A percentile compares a stretch with the other conserved stretches of the same genome.
These are phyloP conservation scores for Boehmeria nivea DNA, from an alignment of 306 rosid species.

Conservation along the genomic window DNA sequence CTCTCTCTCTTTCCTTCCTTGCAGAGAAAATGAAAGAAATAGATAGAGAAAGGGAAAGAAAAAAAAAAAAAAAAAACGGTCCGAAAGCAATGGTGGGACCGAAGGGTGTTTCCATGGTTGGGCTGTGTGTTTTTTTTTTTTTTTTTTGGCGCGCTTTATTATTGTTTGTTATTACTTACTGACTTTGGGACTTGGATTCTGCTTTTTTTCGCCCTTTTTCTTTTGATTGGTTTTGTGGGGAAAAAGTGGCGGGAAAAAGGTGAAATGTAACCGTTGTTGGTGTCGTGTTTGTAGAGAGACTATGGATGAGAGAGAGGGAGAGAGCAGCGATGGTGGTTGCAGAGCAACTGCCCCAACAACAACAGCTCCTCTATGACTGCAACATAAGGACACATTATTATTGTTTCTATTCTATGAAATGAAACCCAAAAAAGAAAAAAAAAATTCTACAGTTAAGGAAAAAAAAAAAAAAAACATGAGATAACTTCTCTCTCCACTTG, in stretches of 20 bases:
- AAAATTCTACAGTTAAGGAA: too few relatives aligned
- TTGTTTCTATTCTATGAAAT: too few relatives aligned
- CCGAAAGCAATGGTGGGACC: slow-evolving; percentile 52
- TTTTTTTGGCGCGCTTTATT: background rate
- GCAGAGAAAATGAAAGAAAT: too few relatives aligned
- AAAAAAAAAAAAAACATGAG: too few relatives aligned
- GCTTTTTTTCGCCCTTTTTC: background rate
- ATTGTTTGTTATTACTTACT: background rate
- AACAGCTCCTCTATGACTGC: slow-evolving; percentile 28
- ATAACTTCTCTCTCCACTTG: too few relatives aligned
- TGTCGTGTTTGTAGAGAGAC: background rate
- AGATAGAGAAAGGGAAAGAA: background rate
- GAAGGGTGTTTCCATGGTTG: slow-evolving; percentile 30
- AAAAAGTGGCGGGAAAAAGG: slow-evolving; percentile 36
- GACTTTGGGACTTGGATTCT: background rate
- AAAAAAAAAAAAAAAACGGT: slow-evolving; percentile 18
- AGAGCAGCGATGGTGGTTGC: slow-evolving; percentile 16
- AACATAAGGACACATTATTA: background rate
- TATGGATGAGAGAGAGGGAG: background rate
- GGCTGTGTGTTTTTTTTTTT: background rate
- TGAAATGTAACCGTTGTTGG: slow-evolving; percentile 46
- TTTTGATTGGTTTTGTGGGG: slow-evolving; percentile 15
- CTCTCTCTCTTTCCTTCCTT: too few relatives aligned
- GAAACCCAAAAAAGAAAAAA: too few relatives aligned
- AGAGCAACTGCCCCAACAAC: slow-evolving; percentile 35